Evolutionary conservation across 805 yeast genomes (phyloP).

Genomic region (Spathaspora boniae): DNA sequence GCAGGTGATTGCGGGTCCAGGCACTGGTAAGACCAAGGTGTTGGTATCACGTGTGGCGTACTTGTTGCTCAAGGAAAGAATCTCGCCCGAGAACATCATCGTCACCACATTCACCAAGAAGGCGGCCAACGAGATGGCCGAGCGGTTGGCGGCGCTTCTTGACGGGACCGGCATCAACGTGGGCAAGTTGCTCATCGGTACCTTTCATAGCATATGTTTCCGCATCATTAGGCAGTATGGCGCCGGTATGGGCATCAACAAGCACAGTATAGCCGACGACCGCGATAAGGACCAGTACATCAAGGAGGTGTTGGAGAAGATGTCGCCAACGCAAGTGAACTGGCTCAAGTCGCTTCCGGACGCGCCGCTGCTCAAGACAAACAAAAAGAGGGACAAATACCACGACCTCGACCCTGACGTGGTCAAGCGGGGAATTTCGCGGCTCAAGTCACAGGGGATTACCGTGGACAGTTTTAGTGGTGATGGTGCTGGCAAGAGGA

Average conservation of each 20-base stretch:
- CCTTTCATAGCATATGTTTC: conserved; percentile 83
- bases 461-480: too few relatives aligned
- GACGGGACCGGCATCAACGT: conserved; percentile 31
- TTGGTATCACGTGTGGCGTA: conserved; percentile 76
- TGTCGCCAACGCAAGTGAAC: conserved; percentile 11
- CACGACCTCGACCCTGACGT: conserved; percentile 39
- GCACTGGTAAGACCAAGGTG: conserved; percentile 79
- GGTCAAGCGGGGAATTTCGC: conserved; percentile 47
- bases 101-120: conserved; percentile 92
- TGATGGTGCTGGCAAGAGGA: too few relatives aligned
- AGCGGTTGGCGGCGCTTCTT: conserved; percentile 46
- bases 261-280: conserved; percentile 60
- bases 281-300: conserved; percentile 52
- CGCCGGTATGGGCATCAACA: conserved; percentile 37
- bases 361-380: not conserved
- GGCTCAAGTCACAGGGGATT: conserved; percentile 51
- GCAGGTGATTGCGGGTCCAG: conserved; percentile 60
- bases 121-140: conserved; percentile 84
- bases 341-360: conserved; percentile 5
- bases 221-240: conserved; percentile 59
- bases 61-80: conserved; percentile 46
- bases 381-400: conserved; percentile 13
- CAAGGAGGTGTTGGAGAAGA: conserved; percentile 33
- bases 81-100: conserved; percentile 61
- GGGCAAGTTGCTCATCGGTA: conserved; percentile 65